Conservation (phyloP, 1,284 basidiomycete genomes). For the Xanthoconium separans region DNA sequence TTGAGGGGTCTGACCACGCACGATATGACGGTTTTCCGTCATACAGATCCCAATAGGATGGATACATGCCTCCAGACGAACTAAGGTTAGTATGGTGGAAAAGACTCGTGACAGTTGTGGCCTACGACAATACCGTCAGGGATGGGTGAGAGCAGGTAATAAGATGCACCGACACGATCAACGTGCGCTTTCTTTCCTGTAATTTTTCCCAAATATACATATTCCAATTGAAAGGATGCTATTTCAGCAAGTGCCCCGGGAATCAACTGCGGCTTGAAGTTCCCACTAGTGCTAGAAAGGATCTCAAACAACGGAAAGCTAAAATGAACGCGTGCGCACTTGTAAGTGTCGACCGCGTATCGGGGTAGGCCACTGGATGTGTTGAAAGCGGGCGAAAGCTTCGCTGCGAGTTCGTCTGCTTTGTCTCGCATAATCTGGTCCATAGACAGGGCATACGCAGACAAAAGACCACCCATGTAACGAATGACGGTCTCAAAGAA, state of each 20-base stretch:
- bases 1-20: conserved; percentile 27
- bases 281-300: not conserved
- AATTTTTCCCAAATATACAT: conserved; percentile 54
- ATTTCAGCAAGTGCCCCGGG: conserved; percentile 54
- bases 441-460: conserved; percentile 74
- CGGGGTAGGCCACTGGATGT: conserved; percentile 48
- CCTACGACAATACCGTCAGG: conserved; percentile 34
- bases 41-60: conserved; percentile 48
- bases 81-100: conserved; percentile 46
- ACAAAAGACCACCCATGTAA: conserved; percentile 82
- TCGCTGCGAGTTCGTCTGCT: conserved; percentile 53
- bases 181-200: conserved; percentile 50
- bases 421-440: conserved; percentile 43
- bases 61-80: conserved; percentile 53
- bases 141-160: not conserved
- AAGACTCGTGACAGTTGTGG: conserved; percentile 48
- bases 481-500: conserved; percentile 89
- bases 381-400: conserved; percentile 52
- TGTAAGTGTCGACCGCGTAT: conserved; percentile 48
- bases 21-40: conserved; percentile 41
- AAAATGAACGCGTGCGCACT: conserved; percentile 32
- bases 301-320: not conserved
- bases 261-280: conserved; percentile 14
- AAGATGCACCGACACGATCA: conserved; percentile 39
- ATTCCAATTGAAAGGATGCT: conserved; percentile 57